phyloP scores from a whole-genome alignment of 768 basidiomycete genomes.

The Kwoniella heveanensis region DNA sequence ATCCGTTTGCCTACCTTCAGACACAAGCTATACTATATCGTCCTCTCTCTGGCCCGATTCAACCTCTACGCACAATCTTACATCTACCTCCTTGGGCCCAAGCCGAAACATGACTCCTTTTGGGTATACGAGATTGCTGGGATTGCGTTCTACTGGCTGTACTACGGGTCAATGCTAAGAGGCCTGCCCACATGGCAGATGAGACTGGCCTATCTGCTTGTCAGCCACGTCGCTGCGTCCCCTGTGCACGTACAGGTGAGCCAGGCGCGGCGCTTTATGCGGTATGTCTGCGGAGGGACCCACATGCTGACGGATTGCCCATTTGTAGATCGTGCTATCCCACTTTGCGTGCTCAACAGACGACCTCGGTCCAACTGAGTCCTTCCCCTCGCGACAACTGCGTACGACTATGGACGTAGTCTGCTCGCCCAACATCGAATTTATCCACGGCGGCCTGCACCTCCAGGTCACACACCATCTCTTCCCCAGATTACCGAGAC shows the following conservation, averaged over 20 bases:
- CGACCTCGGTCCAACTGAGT: slow-evolving; percentile 86
- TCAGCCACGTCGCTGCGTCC: slow-evolving; percentile 82
- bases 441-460: slow-evolving; percentile 95
- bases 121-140: slow-evolving; percentile 70
- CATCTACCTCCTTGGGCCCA: slow-evolving; percentile 63
- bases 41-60: slow-evolving; percentile 88
- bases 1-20: slow-evolving; percentile 30
- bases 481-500: slow-evolving; percentile 91
- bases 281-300: neutral
- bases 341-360: slow-evolving; percentile 94
- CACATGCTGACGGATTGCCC: neutral
- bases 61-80: slow-evolving; percentile 93
- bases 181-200: slow-evolving; percentile 73
- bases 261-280: no score
- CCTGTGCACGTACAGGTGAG: slow-evolving; percentile 91
- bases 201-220: slow-evolving; percentile 71
- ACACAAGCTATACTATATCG: slow-evolving; percentile 87
- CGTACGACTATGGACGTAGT: slow-evolving; percentile 97
- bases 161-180: slow-evolving; percentile 74
- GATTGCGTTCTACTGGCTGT: slow-evolving; percentile 81
- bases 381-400: slow-evolving; percentile 88
- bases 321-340: slow-evolving; percentile 77
- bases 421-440: slow-evolving; percentile 78
- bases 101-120: slow-evolving; percentile 63
- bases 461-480: slow-evolving; percentile 97